Evolutionary conservation across 371 early-diverging fungal species (phyloP).

Genomic region (Syncephalastrum contaminatum): DNA sequence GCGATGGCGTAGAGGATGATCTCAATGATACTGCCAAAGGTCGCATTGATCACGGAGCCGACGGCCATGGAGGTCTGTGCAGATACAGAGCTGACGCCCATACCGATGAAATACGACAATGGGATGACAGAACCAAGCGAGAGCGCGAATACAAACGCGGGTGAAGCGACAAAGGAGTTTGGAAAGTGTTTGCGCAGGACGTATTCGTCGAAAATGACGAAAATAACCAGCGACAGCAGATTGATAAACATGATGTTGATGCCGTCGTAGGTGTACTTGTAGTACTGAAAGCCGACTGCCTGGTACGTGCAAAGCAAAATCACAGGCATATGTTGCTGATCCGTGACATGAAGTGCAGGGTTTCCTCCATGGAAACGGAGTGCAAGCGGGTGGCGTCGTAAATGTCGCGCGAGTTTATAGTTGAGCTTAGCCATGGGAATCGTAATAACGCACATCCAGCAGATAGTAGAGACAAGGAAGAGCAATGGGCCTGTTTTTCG

Average conservation of each 20-base stretch:
- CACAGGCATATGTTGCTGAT: constrained; percentile 15
- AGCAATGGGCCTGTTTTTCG: constrained; percentile 71
- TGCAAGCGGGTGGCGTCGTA: constrained; percentile 77
- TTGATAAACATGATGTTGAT: constrained; percentile 96
- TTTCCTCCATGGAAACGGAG: constrained; percentile 62
- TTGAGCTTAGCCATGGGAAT: constrained; percentile 94
- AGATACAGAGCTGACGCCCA: constrained; percentile 93
- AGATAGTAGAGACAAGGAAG: constrained; percentile 67
- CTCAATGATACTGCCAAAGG: constrained; percentile 95
- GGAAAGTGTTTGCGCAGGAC: constrained; percentile 55
- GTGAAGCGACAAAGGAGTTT: constrained; percentile 54
- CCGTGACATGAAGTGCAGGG: too few relatives aligned
- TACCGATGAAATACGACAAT: constrained; percentile 94
- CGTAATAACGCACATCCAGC: constrained; percentile 85
- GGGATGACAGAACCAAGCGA: constrained; percentile 90
- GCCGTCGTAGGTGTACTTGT: constrained; percentile 94
- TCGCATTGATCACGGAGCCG: constrained; percentile 96
- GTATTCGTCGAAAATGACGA: constrained; percentile 83
- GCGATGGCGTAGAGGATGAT: constrained; percentile 92
- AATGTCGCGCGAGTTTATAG: constrained; percentile 69
- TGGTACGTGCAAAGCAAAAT: constrained; percentile 79
- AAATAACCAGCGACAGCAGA: constrained; percentile 77
- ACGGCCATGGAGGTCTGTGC: constrained; percentile 90
- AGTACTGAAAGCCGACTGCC: constrained; percentile 80
- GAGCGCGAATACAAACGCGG: constrained; percentile 71